Percentiles rank a stretch among this genome's conserved stretches.
These are phyloP conservation scores for Canna indica DNA, from an alignment of 176 grass and related monocot species.

Conservation along the genomic window DNA sequence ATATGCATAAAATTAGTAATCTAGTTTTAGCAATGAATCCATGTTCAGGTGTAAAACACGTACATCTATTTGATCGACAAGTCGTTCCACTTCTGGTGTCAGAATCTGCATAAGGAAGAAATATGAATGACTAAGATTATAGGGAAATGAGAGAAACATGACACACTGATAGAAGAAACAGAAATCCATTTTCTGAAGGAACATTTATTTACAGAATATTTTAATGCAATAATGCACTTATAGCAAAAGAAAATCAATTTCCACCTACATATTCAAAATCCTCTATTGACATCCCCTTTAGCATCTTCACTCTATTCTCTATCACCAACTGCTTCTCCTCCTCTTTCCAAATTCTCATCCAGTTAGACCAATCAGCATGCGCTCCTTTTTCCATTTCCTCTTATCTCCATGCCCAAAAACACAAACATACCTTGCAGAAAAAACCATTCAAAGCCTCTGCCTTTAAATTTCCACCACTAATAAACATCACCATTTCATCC, in stretches of 20 bases:
- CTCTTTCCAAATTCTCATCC: background rate
- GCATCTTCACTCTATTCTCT: background rate
- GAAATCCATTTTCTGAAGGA: too few species aligned
- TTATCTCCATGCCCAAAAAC: too few species aligned
- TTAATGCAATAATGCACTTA: background rate
- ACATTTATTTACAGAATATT: background rate
- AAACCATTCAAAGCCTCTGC: too few species aligned
- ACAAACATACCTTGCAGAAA: too few species aligned
- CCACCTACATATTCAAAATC: background rate
- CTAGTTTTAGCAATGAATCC: background rate
- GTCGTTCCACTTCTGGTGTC: slow-evolving; percentile 62
- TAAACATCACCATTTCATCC: too few species aligned
- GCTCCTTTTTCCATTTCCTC: too few species aligned
- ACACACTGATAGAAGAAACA: background rate
- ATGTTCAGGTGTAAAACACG: slow-evolving; percentile 9
- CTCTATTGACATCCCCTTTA: background rate
- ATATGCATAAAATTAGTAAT: background rate
- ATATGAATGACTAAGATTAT: slow-evolving; percentile 7
- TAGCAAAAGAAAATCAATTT: background rate
- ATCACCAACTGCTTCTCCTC: background rate
- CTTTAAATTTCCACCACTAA: too few species aligned
- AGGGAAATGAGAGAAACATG: background rate
- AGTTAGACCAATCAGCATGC: too few species aligned
- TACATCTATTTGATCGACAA: slow-evolving; percentile 60
- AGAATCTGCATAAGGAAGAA: slow-evolving; percentile 34